Conservation (phyloP, 805 yeast species). For the Zygoascus bituminiphila region DNA sequence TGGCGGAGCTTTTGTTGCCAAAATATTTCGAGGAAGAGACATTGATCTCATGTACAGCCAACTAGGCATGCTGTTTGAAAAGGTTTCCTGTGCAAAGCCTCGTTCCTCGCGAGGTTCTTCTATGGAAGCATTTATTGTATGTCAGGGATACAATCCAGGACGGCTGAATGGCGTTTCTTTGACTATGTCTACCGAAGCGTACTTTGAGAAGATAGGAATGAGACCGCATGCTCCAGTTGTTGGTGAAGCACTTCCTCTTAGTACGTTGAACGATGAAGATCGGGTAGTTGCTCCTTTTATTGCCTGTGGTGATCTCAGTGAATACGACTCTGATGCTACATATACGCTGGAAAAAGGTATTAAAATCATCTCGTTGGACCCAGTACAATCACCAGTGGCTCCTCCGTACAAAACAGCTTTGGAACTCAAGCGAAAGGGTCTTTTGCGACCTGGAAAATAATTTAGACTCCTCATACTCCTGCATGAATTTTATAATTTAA, state of each 20-base stretch:
- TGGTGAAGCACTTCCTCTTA: slow-evolving; percentile 1
- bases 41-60: slow-evolving; percentile 92
- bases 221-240: slow-evolving; percentile 4
- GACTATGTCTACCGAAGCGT: slow-evolving; percentile 63
- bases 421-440: slow-evolving; percentile 75
- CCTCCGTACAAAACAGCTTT: slow-evolving; percentile 94
- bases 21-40: slow-evolving; percentile 92
- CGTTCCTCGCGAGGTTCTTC: slow-evolving; percentile 93
- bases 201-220: slow-evolving; percentile 47
- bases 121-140: slow-evolving; percentile 87
- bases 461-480: too few species aligned
- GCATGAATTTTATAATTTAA: not conserved
- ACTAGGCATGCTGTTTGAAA: slow-evolving; percentile 73
- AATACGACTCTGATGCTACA: slow-evolving; percentile 93
- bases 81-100: slow-evolving; percentile 92
- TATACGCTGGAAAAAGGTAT: slow-evolving; percentile 45
- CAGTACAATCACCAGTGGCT: slow-evolving; percentile 92
- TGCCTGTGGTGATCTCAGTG: slow-evolving; percentile 88
- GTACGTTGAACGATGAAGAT: slow-evolving; percentile 38
- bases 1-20: slow-evolving; percentile 93
- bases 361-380: slow-evolving; percentile 54
- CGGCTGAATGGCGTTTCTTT: slow-evolving; percentile 12
- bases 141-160: slow-evolving; percentile 71
- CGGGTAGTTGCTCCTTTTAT: slow-evolving; percentile 81
- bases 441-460: slow-evolving; percentile 23